These are phyloP conservation scores for Rhizopus sp. DNA, from an alignment of 371 early-diverging fungal species.

Conservation along the genomic window DNA sequence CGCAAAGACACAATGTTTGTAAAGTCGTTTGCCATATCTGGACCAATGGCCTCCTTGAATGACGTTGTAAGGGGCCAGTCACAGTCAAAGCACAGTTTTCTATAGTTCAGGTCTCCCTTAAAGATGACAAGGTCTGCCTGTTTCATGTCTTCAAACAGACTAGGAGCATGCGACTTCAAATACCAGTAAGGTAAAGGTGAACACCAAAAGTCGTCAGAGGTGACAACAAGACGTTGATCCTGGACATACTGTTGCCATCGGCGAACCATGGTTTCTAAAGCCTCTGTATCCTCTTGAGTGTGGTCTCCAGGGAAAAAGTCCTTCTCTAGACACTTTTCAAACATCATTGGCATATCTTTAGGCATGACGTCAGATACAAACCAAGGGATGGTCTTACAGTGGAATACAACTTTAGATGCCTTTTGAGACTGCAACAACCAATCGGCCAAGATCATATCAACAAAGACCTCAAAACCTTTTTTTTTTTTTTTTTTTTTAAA, in stretches of 20 bases:
- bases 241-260: conserved; percentile 71
- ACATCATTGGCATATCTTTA: conserved; percentile 73
- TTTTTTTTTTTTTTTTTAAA: conserved; percentile 19
- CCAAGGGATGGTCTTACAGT: conserved; percentile 91
- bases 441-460: conserved; percentile 88
- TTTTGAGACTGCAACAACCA: conserved; percentile 75
- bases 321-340: conserved; percentile 46
- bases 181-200: conserved; percentile 78
- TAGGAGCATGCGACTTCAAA: conserved; percentile 62
- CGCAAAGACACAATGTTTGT: conserved; percentile 74
- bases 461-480: conserved; percentile 84
- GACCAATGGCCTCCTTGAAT: conserved; percentile 83
- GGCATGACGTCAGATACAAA: conserved; percentile 90
- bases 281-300: conserved; percentile 39
- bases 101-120: conserved; percentile 96
- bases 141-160: conserved; percentile 59
- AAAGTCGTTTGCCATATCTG: conserved; percentile 54
- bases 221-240: conserved; percentile 62
- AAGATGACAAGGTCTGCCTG: conserved; percentile 75
- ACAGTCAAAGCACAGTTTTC: conserved; percentile 90
- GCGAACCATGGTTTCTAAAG: conserved; percentile 57
- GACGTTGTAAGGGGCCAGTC: conserved; percentile 82
- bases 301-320: conserved; percentile 44
- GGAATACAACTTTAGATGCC: conserved; percentile 75
- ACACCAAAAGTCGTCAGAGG: conserved; percentile 84